These are phyloP conservation scores for Apiotrichum veenhuisii DNA, from an alignment of 1,284 basidiomycete genomes.

Conservation along the genomic window DNA sequence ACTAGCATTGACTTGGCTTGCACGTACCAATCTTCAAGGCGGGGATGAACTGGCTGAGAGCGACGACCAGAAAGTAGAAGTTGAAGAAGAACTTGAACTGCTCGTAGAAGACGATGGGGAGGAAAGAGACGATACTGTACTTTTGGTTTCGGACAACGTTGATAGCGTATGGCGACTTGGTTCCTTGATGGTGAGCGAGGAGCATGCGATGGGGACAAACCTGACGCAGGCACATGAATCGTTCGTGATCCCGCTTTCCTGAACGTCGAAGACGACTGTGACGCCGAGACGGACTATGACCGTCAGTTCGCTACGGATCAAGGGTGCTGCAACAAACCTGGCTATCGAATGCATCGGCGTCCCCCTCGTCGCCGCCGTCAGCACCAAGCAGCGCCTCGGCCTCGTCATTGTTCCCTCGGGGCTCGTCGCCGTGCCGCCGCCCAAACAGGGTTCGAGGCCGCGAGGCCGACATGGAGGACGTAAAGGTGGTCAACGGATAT, in stretches of 20 bases:
- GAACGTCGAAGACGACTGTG: not conserved
- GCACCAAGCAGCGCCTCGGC: slow-evolving; percentile 6
- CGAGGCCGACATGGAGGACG: not conserved
- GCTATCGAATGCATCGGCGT: not conserved
- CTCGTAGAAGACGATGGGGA: slow-evolving; percentile 95
- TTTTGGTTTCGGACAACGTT: slow-evolving; percentile 98
- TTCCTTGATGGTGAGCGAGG: slow-evolving; percentile 13
- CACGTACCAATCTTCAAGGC: slow-evolving; percentile 85
- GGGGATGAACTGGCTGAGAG: slow-evolving; percentile 91
- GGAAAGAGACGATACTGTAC: slow-evolving; percentile 90
- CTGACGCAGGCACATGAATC: not conserved
- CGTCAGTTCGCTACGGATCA: not conserved
- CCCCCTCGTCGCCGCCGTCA: not conserved
- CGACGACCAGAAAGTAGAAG: slow-evolving; percentile 95
- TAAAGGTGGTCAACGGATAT: slow-evolving; percentile 6
- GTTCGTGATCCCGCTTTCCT: not conserved
- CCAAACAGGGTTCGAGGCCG: not conserved
- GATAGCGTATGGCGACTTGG: slow-evolving; percentile 52
- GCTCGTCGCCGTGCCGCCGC: not conserved
- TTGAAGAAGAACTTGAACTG: slow-evolving; percentile 99
- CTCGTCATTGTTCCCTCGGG: not conserved
- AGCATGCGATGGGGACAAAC: not conserved
- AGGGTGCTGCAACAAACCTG: not conserved
- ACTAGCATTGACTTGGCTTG: not conserved
- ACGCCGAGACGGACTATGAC: not conserved